Evolutionary conservation across 2,329 filamentous ascomycete genomes (phyloP), one percentile per base, ranked within the genome.

Genomic region (Cladosporium sp.): DNA sequence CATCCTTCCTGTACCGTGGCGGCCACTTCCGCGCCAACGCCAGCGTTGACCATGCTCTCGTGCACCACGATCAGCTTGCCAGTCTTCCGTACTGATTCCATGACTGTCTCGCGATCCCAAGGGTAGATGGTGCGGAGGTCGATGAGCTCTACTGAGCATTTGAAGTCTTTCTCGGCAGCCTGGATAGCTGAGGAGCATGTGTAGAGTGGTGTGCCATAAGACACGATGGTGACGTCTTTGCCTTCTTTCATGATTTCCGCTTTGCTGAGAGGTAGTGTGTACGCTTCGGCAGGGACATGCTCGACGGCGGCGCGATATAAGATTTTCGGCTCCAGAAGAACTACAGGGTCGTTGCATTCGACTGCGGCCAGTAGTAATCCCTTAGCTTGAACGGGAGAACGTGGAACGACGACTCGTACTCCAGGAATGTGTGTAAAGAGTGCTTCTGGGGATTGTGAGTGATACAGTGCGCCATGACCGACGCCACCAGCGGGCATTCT

Each of bases 261-360:
- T 72, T 90, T 93, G 66, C 87, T 90, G 11, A 97, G 80, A 0
- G 92, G 91, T 14, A 97, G 81, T n/a, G 86, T 85, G 72, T 94
- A 97, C 3, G 89, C 78, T 20, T 85, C 88, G 1, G 86, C 84
- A 0, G 92, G 92, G 1, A 97, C 92, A 72, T 96, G 90, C 74
- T 97, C 92, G 28, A 96, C 90, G 0, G 92, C 90, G 0, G 92
- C 92, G 19, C 92, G 87, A 73, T 97, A 97, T 12, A 97, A 79
- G 49, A 94, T 89, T 77, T 97, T 97, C 45, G 92, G 92, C 72
- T 97, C 92, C 87, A 97, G 87, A 74, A 97, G 96, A 55, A 97
- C 80, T 62, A 93, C 90, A 0, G 92, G 92, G 72, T 97, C 92
- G 62, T 91, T 90, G 67, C 82, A 85, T 76, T 78, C 84, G 55